Conservation (phyloP, 768 basidiomycete genomes). For the Sutorius australiensis region DNA sequence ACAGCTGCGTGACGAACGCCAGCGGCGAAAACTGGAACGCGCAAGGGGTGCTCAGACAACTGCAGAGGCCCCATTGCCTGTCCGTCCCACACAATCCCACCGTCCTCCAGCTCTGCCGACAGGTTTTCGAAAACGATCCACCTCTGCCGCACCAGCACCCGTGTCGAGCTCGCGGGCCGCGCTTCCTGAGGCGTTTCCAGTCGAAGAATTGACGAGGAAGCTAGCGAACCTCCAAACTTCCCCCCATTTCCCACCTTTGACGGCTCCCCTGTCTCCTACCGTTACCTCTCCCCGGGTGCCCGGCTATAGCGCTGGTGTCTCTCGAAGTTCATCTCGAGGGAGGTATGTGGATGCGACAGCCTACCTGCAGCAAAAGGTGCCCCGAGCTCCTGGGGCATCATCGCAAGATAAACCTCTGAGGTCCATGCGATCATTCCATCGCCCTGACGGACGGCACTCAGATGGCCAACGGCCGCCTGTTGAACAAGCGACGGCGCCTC, state of each 20-base stretch:
- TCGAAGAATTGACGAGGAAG: constrained; percentile 58
- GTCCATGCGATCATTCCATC: constrained; percentile 61
- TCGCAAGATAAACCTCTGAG: constrained; percentile 36
- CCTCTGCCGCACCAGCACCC: constrained; percentile 25
- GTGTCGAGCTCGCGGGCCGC: constrained; percentile 31
- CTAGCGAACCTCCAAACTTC: constrained; percentile 48
- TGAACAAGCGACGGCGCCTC: constrained; percentile 28
- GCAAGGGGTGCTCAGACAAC: constrained; percentile 28
- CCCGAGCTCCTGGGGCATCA: constrained; percentile 18
- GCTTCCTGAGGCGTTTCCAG: constrained; percentile 39
- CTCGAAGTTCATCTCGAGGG: constrained; percentile 23
- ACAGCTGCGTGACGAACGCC: constrained; percentile 66
- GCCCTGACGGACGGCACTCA: constrained; percentile 33
- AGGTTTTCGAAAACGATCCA: constrained; percentile 33
- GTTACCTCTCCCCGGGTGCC: constrained; percentile 10
- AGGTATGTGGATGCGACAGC: constrained; percentile 10
- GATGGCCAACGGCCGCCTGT: constrained; percentile 35
- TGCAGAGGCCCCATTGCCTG: constrained; percentile 17
- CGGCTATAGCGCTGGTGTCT: constrained; percentile 9
- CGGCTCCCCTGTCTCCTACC: constrained; percentile 4
- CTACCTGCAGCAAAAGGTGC: constrained; percentile 18
- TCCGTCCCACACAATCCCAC: constrained; percentile 10
- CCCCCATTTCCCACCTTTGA: constrained; percentile 10
- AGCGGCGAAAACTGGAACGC: constrained; percentile 51
- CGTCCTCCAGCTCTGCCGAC: constrained; percentile 36